Base-by-base conservation (phyloP, 2,329 filamentous ascomycete genomes). In the Mollisiaceae sp. region DNA sequence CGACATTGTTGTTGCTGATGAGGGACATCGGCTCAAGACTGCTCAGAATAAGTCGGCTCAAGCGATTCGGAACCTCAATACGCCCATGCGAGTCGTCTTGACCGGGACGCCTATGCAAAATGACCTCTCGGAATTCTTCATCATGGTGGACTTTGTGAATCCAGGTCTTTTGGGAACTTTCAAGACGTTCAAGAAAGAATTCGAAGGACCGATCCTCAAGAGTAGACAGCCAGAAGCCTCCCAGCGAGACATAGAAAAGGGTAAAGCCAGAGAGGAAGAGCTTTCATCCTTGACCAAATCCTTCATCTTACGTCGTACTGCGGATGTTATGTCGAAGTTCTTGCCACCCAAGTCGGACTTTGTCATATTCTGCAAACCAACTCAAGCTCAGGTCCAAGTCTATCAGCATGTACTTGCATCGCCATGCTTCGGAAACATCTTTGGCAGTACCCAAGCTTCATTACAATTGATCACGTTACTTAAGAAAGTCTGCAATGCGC, bases 11-110 rank as follows among this genome's bases (percentile, higher is more conserved):
- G 94, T 99, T 72, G 97, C 98, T 62, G 94, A 99, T 72, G 95
- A 99, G 79, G 95, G 95, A 0, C 95, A 99, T 76, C 91, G 95
- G 0, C 89, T 99, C 82, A 99, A 99, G 81, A 99, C 98, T 68
- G 90, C 97, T 70, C 93, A 97, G 60, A 96, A 94, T 50, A 92
- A 93, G 67, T 84, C 98, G 0, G 97, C 97, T 67, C 91, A 93
- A 60, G 93, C 94, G 0, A 98, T 97, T 45, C 86, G 94, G 59
- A 83, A 97, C 0, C 84, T 99, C 0, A 97, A 98, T 41, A 98
- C 95, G 0, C 60, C 67, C 3, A 71, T 69, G 54, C 60, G 73
- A 63, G 68, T 77, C 59, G 74, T 77, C 39, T 60, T 77, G n/a
- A 75, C 75, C n/a, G 95, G 95, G 11, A 99, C 95, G 0, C 95